Evolutionary conservation across 202 grass and related monocot genomes (phyloP).

Genomic region (Brachypodium distachyon): DNA sequence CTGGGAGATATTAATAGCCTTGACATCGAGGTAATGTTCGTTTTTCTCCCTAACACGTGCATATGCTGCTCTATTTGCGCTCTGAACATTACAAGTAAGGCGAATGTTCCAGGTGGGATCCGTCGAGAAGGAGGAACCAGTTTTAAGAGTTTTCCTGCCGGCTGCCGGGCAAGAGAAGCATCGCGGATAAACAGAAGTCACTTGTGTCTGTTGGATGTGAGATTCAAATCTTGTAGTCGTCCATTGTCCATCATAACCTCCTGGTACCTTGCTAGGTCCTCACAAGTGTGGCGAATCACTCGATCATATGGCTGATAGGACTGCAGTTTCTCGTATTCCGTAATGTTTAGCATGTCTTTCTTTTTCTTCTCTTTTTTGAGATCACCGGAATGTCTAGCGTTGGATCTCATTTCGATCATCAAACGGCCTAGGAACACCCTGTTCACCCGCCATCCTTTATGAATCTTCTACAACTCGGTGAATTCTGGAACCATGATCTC

Average conservation of each 20-base stretch:
- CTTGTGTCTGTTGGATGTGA: no score
- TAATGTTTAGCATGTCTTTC: no score
- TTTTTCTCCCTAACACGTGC: not conserved
- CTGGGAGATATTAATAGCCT: slow-evolving; percentile 43
- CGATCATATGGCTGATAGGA: not conserved
- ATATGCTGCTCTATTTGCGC: not conserved
- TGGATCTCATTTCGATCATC: not conserved
- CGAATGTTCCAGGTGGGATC: slow-evolving; percentile 51
- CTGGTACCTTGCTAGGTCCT: no score
- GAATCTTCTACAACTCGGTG: not conserved
- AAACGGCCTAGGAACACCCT: not conserved
- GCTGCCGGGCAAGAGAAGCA: no score
- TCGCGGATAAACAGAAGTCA: no score
- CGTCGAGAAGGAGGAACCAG: slow-evolving; percentile 29
- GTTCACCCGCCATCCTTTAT: not conserved
- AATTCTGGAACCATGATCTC: not conserved
- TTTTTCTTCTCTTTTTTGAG: no score
- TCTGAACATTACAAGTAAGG: not conserved
- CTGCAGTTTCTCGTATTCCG: not conserved
- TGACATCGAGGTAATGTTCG: slow-evolving; percentile 53
- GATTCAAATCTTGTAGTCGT: no score
- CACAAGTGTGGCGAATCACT: no score
- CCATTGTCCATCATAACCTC: no score
- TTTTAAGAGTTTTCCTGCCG: slow-evolving; percentile 30
- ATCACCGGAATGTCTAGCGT: no score